Percentiles rank a stretch among this genome's conserved stretches.
Evolutionary conservation across 1,284 basidiomycete species (phyloP).

Genomic region (Boletus subluridellus): DNA sequence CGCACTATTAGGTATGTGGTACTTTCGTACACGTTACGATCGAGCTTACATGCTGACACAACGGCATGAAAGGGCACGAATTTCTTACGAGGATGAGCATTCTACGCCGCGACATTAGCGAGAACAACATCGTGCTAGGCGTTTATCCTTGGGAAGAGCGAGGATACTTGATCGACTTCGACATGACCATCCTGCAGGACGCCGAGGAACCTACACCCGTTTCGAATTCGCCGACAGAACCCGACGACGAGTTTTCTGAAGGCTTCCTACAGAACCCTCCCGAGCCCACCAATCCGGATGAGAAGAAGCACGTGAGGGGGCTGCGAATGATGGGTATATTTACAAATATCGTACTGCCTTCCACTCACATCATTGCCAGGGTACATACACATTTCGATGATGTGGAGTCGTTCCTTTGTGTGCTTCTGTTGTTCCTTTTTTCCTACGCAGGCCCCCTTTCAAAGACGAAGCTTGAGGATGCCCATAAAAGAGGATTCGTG

Average conservation of each 20-base stretch:
- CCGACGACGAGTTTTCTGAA: no score
- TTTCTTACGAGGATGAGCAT: conserved; percentile 10
- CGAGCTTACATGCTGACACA: background rate
- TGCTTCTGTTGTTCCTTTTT: background rate
- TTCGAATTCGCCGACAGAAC: background rate
- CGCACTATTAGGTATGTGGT: background rate
- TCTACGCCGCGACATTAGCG: conserved; percentile 16
- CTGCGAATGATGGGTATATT: no score
- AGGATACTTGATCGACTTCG: no score
- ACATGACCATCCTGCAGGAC: no score
- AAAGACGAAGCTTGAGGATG: background rate
- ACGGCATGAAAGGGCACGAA: conserved; percentile 4
- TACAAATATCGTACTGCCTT: no score
- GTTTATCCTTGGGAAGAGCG: no score
- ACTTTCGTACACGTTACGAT: no score
- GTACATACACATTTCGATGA: background rate
- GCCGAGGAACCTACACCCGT: no score
- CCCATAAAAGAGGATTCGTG: background rate
- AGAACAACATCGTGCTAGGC: conserved; percentile 16
- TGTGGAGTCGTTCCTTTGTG: background rate
- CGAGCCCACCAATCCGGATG: no score
- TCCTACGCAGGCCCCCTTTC: background rate
- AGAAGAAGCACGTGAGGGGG: no score
- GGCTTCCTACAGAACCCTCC: no score
- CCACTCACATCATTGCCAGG: no score